phyloP scores from a whole-genome alignment of 495 filamentous ascomycete species.

The Collariella sp. region DNA sequence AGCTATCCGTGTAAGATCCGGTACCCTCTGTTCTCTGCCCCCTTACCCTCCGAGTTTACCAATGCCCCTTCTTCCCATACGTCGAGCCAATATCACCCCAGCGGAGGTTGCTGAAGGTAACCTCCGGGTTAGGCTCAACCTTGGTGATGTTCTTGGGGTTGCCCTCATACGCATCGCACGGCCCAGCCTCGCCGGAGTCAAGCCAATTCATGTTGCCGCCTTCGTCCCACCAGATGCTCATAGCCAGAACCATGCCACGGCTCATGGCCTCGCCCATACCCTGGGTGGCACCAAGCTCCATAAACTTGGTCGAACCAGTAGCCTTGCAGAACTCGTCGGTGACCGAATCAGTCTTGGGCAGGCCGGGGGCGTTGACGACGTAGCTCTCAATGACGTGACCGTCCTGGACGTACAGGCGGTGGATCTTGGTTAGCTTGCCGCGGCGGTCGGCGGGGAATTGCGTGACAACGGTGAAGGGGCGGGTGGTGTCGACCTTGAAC shows the following conservation, averaged over 20 bases:
- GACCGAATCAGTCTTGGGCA: slow-evolving; percentile 37
- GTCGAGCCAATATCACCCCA: slow-evolving; percentile 58
- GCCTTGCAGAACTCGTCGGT: slow-evolving; percentile 51
- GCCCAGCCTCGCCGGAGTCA: slow-evolving; percentile 47
- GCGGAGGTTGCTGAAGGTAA: slow-evolving; percentile 56
- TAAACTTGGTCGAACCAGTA: slow-evolving; percentile 41
- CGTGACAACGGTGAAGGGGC: slow-evolving; percentile 59
- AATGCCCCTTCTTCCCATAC: slow-evolving; percentile 14
- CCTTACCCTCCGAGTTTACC: too few relatives aligned
- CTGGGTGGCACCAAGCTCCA: slow-evolving; percentile 47
- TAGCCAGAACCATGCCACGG: slow-evolving; percentile 54
- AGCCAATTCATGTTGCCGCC: slow-evolving; percentile 56
- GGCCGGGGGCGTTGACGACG: slow-evolving; percentile 9
- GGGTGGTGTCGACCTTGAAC: slow-evolving; percentile 25
- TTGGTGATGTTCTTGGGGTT: slow-evolving; percentile 41
- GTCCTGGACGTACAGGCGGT: slow-evolving; percentile 53
- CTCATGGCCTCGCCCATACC: slow-evolving; percentile 50
- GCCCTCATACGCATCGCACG: slow-evolving; percentile 49
- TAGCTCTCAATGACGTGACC: slow-evolving; percentile 36
- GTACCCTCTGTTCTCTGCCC: too few relatives aligned
- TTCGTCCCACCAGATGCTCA: slow-evolving; percentile 58
- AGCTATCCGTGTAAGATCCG: too few relatives aligned
- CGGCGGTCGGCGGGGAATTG: slow-evolving; percentile 52
- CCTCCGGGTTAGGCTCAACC: slow-evolving; percentile 40
- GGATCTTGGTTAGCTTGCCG: slow-evolving; percentile 47